Evolutionary conservation across 352 stramenopile species (phyloP), one percentile per base, ranked within the genome.

Genomic region (Pythium chondricola): DNA sequence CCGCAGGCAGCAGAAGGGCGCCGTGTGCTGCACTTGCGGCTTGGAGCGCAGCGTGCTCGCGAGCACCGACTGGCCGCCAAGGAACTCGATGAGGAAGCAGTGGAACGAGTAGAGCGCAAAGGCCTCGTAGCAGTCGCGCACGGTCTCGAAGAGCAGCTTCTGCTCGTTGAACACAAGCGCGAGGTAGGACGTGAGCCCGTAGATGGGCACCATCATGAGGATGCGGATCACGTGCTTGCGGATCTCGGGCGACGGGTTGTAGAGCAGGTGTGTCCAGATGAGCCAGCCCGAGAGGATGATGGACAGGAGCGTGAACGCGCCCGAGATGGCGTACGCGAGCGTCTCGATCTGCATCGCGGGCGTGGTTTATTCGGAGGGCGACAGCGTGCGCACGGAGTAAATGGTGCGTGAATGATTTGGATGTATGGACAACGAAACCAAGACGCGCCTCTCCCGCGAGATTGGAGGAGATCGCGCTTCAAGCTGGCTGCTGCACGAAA

Each of bases 61-160:
- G 21, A 96, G 65, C 40, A 92, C 81, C 2, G 70, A 80, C 56
- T 91, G 78, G 16, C 81, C 83, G 39, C 83, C 87, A 13, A 96
- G 68, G 58, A 89, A 95, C 57, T 85, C 76, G 42, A 97, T 78
- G 18, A 97, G 63, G 53, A 96, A 97, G 69, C 92, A 94, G 56
- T 96, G 78, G 65, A 97, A 97, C 41, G 78, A 96, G 59, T 96
- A 96, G 45, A 97, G 85, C 43, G 88, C 89, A 52, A 95, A 97
- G 11, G 89, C 89, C 55, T 97, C 90, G 65, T 97, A 97, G 62
- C 83, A 91, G 46, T 97, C 88, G 32, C 90, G 85, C 32, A 95
- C 71, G 9, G 81, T 94, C 76, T 95, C 82, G 49, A 96, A 93
- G 36, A 90, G 67, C 52, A 95, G 73, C 64, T 91, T 90, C 63